Evolutionary conservation across 2,329 filamentous ascomycete species (phyloP).

Genomic region (Magnaporthiopsis poae): DNA sequence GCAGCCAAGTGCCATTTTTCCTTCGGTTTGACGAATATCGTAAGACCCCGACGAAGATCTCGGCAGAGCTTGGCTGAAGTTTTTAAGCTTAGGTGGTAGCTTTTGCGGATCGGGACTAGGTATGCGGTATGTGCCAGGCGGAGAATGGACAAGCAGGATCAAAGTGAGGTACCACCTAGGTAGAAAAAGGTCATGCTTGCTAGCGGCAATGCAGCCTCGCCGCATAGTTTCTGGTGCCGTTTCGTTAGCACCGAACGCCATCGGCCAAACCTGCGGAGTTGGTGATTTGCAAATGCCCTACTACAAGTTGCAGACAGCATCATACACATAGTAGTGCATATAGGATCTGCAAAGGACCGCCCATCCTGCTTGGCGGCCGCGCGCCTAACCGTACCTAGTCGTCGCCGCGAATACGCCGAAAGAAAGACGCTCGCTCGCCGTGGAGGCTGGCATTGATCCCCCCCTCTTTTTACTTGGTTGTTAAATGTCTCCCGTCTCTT

Average conservation of each 20-base stretch:
- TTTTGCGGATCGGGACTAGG: background rate
- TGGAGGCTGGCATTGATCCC: too few relatives aligned
- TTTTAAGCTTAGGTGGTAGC: background rate
- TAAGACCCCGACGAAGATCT: background rate
- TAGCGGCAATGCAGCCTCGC: background rate
- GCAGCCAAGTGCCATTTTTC: background rate
- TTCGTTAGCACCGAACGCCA: background rate
- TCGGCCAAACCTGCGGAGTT: background rate
- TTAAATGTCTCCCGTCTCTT: too few relatives aligned
- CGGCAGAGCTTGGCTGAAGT: background rate
- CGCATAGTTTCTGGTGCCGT: background rate
- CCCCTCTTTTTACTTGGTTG: background rate
- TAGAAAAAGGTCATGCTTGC: background rate
- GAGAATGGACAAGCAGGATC: too few relatives aligned
- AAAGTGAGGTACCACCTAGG: too few relatives aligned
- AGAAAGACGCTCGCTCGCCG: background rate
- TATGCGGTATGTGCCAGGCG: background rate
- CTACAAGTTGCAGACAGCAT: background rate
- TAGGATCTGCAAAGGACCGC: background rate
- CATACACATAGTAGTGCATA: background rate
- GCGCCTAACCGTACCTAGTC: background rate
- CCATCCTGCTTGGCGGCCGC: background rate
- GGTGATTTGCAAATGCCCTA: background rate
- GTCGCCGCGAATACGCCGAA: background rate
- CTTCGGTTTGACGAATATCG: background rate